Evolutionary conservation across 208 protist genomes (phyloP).

Genomic region (Leishmania turanica): DNA sequence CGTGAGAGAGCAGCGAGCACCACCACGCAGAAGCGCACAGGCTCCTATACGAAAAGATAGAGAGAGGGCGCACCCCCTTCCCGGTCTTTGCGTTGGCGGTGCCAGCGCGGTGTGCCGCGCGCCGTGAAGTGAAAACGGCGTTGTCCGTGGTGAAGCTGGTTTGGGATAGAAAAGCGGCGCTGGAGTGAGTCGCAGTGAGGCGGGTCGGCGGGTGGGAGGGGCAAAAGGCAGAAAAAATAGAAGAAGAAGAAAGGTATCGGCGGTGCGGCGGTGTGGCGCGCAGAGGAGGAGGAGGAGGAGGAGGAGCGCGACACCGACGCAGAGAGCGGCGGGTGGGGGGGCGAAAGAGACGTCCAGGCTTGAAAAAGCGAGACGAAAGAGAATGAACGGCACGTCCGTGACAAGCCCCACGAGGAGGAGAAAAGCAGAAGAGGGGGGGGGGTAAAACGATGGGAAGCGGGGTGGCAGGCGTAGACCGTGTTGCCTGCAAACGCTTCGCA

Average conservation of each 20-base stretch:
- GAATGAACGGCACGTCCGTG: neutral
- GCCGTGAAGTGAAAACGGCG: neutral
- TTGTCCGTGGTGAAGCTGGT: neutral
- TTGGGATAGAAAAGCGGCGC: neutral
- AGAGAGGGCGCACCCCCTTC: neutral
- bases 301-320: neutral
- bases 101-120: neutral
- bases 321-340: neutral
- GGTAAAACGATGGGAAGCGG: neutral
- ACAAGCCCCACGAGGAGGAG: neutral
- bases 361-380: conserved; percentile 3
- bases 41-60: neutral
- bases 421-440: neutral
- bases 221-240: neutral
- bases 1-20: neutral
- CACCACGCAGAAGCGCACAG: neutral
- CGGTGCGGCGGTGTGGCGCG: neutral
- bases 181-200: neutral
- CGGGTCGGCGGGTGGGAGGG: neutral
- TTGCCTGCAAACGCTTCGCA: neutral
- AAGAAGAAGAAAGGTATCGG: neutral
- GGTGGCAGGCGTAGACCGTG: neutral
- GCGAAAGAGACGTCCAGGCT: neutral
- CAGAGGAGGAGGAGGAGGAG: neutral
- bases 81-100: neutral